Percentiles rank a stretch among this genome's conserved stretches.
These are phyloP conservation scores for Boletus fagicola DNA, from an alignment of 768 basidiomycete genomes.

Conservation along the genomic window DNA sequence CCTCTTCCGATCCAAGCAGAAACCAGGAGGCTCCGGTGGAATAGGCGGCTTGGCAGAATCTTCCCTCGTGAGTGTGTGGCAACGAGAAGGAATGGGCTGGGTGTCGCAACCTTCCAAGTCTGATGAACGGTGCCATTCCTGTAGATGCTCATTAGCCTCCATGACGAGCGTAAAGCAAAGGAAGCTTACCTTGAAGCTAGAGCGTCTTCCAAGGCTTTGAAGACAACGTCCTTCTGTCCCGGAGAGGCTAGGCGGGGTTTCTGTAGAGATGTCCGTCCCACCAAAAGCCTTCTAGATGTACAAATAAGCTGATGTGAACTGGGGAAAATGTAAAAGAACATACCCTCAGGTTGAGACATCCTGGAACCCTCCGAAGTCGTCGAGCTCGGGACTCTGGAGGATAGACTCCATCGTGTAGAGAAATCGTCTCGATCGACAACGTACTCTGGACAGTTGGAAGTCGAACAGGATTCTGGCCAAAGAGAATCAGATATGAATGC, in stretches of 20 bases:
- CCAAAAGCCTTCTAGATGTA: not conserved
- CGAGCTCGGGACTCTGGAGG: not conserved
- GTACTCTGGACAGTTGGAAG: not conserved
- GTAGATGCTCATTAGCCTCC: not conserved
- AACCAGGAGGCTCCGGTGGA: constrained; percentile 3
- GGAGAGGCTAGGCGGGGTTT: not conserved
- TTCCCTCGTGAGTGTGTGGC: not conserved
- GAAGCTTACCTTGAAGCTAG: not conserved
- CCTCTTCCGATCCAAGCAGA: not conserved
- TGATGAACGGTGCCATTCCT: not conserved
- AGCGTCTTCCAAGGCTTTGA: not conserved
- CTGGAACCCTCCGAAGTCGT: constrained; percentile 7
- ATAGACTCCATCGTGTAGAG: not conserved
- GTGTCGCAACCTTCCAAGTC: not conserved
- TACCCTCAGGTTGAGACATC: constrained; percentile 7
- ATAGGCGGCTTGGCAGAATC: constrained; percentile 2
- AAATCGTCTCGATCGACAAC: not conserved
- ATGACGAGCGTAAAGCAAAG: not conserved
- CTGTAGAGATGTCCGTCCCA: not conserved
- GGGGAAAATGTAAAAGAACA: not conserved
- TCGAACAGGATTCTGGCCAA: not conserved
- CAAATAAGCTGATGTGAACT: not conserved
- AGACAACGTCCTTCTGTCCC: not conserved
- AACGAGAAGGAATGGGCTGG: not conserved
- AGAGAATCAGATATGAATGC: not conserved